Evolutionary conservation across 1,284 basidiomycete species (phyloP).

Genomic region (Rhodotorula sp.): DNA sequence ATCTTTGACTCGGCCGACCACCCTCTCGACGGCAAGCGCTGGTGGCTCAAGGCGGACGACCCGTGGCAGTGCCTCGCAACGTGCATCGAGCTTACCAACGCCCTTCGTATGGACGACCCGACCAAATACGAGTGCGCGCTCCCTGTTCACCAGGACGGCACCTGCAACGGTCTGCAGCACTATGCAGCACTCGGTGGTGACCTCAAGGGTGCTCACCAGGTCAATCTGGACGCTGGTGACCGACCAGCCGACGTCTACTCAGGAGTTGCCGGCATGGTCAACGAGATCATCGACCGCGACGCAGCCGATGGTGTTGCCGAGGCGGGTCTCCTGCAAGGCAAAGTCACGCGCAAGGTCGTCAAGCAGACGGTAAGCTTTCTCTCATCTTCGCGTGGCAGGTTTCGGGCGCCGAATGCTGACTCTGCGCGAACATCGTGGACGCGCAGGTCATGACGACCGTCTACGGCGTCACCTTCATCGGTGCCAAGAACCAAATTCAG

Average conservation of each 20-base stretch:
- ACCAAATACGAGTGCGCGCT: slow-evolving; percentile 67
- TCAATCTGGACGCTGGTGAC: slow-evolving; percentile 84
- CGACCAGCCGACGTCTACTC: slow-evolving; percentile 94
- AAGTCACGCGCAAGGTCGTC: slow-evolving; percentile 89
- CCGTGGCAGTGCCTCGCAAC: slow-evolving; percentile 96
- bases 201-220: slow-evolving; percentile 79
- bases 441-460: slow-evolving; percentile 95
- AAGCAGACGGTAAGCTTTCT: slow-evolving; percentile 79
- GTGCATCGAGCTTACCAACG: slow-evolving; percentile 79
- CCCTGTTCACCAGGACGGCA: slow-evolving; percentile 96
- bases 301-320: slow-evolving; percentile 57
- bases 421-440: neutral
- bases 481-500: slow-evolving; percentile 92
- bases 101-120: slow-evolving; percentile 73
- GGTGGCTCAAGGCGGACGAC: slow-evolving; percentile 80
- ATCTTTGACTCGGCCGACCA: slow-evolving; percentile 79
- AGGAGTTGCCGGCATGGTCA: slow-evolving; percentile 81
- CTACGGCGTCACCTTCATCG: slow-evolving; percentile 94
- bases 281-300: slow-evolving; percentile 51
- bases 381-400: neutral
- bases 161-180: slow-evolving; percentile 97
- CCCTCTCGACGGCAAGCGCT: slow-evolving; percentile 75
- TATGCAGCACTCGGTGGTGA: slow-evolving; percentile 98
- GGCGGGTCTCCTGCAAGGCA: slow-evolving; percentile 69
- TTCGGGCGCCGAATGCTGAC: neutral